Conservation (phyloP, 2,329 filamentous ascomycete genomes). For the Fusarium neocosmosporiellum region DNA sequence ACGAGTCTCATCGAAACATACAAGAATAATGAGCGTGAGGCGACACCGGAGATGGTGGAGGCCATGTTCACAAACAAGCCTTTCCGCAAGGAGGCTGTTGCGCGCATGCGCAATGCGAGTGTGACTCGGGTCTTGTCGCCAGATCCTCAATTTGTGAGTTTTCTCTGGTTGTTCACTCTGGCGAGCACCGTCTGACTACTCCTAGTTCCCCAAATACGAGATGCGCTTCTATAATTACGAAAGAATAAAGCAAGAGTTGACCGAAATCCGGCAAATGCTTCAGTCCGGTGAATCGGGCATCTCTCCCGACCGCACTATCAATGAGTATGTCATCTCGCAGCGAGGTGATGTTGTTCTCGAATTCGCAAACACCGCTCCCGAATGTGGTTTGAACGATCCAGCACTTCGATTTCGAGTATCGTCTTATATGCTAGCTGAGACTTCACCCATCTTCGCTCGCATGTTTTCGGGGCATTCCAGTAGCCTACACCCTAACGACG, state of each 20-base stretch:
- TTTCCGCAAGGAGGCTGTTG: slow-evolving; percentile 56
- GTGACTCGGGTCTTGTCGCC: slow-evolving; percentile 57
- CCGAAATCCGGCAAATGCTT: slow-evolving; percentile 53
- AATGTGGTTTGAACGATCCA: slow-evolving; percentile 48
- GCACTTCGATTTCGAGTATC: slow-evolving; percentile 63
- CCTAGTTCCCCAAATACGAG: slow-evolving; percentile 57
- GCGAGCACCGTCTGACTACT: slow-evolving; percentile 13
- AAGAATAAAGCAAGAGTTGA: slow-evolving; percentile 55
- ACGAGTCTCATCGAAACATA: slow-evolving; percentile 58
- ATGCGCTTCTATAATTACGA: slow-evolving; percentile 62
- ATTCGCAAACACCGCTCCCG: slow-evolving; percentile 57
- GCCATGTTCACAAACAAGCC: slow-evolving; percentile 55
- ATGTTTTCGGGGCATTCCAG: slow-evolving; percentile 54
- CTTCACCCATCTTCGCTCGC: slow-evolving; percentile 62
- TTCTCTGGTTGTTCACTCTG: neutral
- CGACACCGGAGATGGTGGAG: slow-evolving; percentile 56
- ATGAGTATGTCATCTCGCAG: slow-evolving; percentile 57
- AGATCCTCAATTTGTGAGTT: slow-evolving; percentile 55
- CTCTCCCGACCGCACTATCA: slow-evolving; percentile 51
- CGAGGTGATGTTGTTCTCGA: slow-evolving; percentile 64
- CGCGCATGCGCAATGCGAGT: slow-evolving; percentile 59
- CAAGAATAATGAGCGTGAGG: slow-evolving; percentile 57
- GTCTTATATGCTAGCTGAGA: slow-evolving; percentile 61
- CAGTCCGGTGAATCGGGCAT: slow-evolving; percentile 55
- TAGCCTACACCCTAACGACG: slow-evolving; percentile 49